Evolutionary conservation across 1,284 basidiomycete species (phyloP).

Genomic region (Fistulinella cinereoalba): DNA sequence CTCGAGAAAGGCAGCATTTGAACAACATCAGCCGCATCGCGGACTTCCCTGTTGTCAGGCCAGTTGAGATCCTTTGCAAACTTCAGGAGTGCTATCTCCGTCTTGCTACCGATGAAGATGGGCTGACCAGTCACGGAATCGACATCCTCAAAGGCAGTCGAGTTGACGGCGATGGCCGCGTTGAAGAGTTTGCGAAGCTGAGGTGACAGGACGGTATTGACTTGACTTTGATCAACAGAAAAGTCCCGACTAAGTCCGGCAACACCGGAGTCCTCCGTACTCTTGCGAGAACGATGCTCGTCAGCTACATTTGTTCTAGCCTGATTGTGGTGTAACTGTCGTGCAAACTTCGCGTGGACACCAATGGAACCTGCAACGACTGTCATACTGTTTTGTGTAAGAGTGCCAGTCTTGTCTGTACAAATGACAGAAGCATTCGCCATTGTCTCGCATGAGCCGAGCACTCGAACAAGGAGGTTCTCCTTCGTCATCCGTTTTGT

Average conservation of each 20-base stretch:
- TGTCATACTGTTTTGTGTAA: constrained; percentile 98
- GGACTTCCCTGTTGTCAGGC: constrained; percentile 69
- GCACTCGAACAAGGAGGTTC: constrained; percentile 92
- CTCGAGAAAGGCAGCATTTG: constrained; percentile 97
- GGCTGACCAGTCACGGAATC: constrained; percentile 63
- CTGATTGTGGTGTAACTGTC: constrained; percentile 71
- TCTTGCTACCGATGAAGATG: constrained; percentile 92
- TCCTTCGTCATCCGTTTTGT: constrained; percentile 98
- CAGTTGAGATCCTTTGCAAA: constrained; percentile 89
- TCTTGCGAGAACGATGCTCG: constrained; percentile 38
- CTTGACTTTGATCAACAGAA: constrained; percentile 74
- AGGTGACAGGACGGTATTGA: constrained; percentile 64
- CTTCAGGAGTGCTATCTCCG: constrained; percentile 89
- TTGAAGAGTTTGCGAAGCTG: constrained; percentile 75
- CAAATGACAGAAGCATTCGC: constrained; percentile 97
- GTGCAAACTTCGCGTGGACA: constrained; percentile 91
- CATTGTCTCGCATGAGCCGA: constrained; percentile 95
- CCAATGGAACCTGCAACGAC: constrained; percentile 96
- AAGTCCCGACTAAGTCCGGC: constrained; percentile 68
- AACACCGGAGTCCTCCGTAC: constrained; percentile 25
- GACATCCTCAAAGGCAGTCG: constrained; percentile 90
- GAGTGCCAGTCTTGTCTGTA: constrained; percentile 94
- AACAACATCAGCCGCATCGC: constrained; percentile 67
- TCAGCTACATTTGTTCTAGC: constrained; percentile 74
- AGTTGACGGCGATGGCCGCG: constrained; percentile 88